Evolutionary conservation across 257 asterid species (phyloP), one percentile per base, ranked within the genome.

Genomic region (Cynanchum wilfordii): DNA sequence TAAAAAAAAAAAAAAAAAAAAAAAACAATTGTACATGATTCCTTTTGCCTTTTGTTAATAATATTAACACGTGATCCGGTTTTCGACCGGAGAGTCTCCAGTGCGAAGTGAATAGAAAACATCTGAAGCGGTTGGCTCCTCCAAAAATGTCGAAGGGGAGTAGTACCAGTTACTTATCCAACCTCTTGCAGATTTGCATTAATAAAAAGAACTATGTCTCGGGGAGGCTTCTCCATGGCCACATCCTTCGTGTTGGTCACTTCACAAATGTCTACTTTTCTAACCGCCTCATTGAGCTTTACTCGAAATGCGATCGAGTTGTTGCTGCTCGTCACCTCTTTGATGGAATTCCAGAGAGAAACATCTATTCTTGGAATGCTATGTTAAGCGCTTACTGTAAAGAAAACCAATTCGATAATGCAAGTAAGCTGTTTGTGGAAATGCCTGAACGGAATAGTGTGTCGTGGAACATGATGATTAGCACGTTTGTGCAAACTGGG

Each of bases 341-440:
- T 84, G 89, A 90, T 72, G 77, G 68, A 73, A 86, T 90, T 90
- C 85, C 96, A n/a, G 68, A 16, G 0, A 79, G 82, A 82, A 88
- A 89, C 83, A 80, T 84, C 36, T 90, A 82, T 86, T 83, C 91
- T 17, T 90, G 84, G 86, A 89, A 89, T 81, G 85, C 93, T 2
- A 78, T 87, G 78, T 79, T 88, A 64, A 86, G 84, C 75, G 79
- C 85, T 25, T 90, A 86, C 66, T 83, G 90, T 84, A 87, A 87
- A 75, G 73, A 71, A 70, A 81, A 83, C 75, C 90, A 90, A 69
- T 52, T 86, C 66, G 73, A 38, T 7, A 79, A 83, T 68, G 95
- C 95, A 3, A 71, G 58, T 38, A 79, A 81, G 15, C 51, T 88
- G 75, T 90, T 90, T 73, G 80, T 72, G 60, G 82, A 75, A 69